Conservation (phyloP, 345 rosid species). For the Physaria fendleri region DNA sequence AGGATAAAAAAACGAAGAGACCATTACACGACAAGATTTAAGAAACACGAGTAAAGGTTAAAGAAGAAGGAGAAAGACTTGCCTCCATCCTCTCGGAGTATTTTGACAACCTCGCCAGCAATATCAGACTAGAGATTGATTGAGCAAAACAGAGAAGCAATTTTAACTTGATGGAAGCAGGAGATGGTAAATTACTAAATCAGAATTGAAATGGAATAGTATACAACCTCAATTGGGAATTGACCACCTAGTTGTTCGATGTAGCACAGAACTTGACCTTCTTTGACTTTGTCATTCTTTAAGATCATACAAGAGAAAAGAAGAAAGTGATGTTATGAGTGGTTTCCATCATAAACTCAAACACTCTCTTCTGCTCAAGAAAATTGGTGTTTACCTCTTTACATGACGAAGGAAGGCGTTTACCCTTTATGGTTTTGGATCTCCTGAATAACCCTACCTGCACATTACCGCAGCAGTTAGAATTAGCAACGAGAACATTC, state of each 20-base stretch:
- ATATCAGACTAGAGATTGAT: constrained; percentile 52
- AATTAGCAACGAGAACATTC: not conserved
- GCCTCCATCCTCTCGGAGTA: constrained; percentile 80
- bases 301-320: constrained; percentile 12
- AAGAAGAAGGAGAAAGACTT: constrained; percentile 14
- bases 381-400: constrained; percentile 57
- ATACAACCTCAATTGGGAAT: constrained; percentile 64
- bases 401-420: constrained; percentile 79
- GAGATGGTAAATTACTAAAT: not conserved
- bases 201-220: not conserved
- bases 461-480: constrained; percentile 19
- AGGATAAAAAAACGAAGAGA: not conserved
- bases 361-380: not conserved
- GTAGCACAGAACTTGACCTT: constrained; percentile 84
- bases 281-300: constrained; percentile 84
- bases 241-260: constrained; percentile 84
- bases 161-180: not conserved
- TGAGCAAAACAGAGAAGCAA: not conserved
- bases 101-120: constrained; percentile 72
- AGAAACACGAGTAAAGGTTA: no score
- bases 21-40: no score
- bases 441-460: constrained; percentile 85
- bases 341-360: not conserved
- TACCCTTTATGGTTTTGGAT: constrained; percentile 75
- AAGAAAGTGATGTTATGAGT: not conserved